phyloP scores from a whole-genome alignment of 2,329 filamentous ascomycete species.

The Calycina herbarum region DNA sequence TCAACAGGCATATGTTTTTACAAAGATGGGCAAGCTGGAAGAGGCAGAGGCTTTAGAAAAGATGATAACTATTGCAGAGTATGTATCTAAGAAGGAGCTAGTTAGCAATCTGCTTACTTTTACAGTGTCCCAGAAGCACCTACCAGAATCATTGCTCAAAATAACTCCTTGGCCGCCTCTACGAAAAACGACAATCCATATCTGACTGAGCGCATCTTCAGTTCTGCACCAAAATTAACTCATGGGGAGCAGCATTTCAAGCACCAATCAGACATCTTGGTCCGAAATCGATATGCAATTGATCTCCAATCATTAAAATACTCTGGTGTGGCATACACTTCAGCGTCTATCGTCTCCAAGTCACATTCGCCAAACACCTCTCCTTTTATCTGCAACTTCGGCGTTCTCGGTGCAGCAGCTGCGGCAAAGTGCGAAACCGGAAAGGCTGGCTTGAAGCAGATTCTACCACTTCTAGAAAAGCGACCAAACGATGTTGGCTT shows the following conservation, averaged over 20 bases:
- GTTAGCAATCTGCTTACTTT: constrained; percentile 34
- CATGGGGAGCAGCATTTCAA: constrained; percentile 67
- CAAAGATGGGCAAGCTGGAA: constrained; percentile 62
- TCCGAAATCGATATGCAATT: constrained; percentile 63
- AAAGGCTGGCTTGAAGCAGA: constrained; percentile 67
- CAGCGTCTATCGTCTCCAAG: constrained; percentile 45
- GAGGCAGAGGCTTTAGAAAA: constrained; percentile 65
- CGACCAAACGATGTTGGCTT: constrained; percentile 80
- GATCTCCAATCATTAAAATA: constrained; percentile 69
- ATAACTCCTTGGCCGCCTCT: constrained; percentile 56
- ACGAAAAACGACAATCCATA: constrained; percentile 61
- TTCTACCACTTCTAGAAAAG: constrained; percentile 69
- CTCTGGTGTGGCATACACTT: constrained; percentile 55
- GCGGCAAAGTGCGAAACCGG: constrained; percentile 63
- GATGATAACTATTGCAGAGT: constrained; percentile 63
- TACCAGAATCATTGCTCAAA: constrained; percentile 64
- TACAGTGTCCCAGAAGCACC: constrained; percentile 65
- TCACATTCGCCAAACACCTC: constrained; percentile 50
- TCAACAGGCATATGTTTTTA: constrained; percentile 73
- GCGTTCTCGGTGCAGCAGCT: constrained; percentile 73
- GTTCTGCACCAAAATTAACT: constrained; percentile 52
- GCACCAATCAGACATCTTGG: constrained; percentile 64
- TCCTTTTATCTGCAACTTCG: constrained; percentile 53
- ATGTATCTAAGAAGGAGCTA: constrained; percentile 35
- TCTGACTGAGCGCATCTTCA: constrained; percentile 61